Conservation (phyloP, 2,329 filamentous ascomycete species). For the Calonectria ilicicola region DNA sequence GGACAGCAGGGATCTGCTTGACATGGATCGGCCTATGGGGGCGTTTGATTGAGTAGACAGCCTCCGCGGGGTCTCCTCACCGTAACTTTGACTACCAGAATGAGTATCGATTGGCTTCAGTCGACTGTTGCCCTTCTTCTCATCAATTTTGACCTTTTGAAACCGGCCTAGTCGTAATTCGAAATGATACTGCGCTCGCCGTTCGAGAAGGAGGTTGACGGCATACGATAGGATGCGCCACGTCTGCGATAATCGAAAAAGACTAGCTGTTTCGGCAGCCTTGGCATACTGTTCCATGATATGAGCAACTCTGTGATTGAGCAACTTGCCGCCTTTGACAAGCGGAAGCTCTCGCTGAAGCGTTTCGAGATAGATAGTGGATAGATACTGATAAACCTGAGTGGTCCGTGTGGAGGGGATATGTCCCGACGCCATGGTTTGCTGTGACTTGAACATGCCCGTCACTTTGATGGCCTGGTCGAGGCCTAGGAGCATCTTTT, state of each 20-base stretch:
- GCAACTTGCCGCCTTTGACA: slow-evolving; percentile 48
- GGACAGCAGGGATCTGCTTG: slow-evolving; percentile 60
- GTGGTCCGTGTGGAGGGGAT: slow-evolving; percentile 65
- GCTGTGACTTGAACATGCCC: slow-evolving; percentile 68
- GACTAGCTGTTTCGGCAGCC: slow-evolving; percentile 66
- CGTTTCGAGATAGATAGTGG: slow-evolving; percentile 67
- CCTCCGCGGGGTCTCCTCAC: slow-evolving; percentile 54
- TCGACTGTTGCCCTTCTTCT: slow-evolving; percentile 44
- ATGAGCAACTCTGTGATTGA: slow-evolving; percentile 60
- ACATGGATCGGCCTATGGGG: slow-evolving; percentile 47
- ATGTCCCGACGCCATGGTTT: slow-evolving; percentile 72
- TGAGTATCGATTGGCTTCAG: slow-evolving; percentile 43
- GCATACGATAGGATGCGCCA: slow-evolving; percentile 72
- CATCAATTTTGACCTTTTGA: slow-evolving; percentile 48
- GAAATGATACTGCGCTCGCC: slow-evolving; percentile 69
- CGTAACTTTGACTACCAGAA: slow-evolving; percentile 41
- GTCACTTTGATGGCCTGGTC: slow-evolving; percentile 71
- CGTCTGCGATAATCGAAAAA: slow-evolving; percentile 72
- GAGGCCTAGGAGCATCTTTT: slow-evolving; percentile 60
- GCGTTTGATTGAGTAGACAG: slow-evolving; percentile 43
- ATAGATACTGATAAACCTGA: slow-evolving; percentile 67
- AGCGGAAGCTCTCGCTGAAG: slow-evolving; percentile 62
- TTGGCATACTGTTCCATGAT: slow-evolving; percentile 69
- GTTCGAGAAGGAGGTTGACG: slow-evolving; percentile 64
- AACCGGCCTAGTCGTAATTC: slow-evolving; percentile 59